phyloP scores from a whole-genome alignment of 192 early-diverging fungal genomes.

The Funneliformis geosporum region DNA sequence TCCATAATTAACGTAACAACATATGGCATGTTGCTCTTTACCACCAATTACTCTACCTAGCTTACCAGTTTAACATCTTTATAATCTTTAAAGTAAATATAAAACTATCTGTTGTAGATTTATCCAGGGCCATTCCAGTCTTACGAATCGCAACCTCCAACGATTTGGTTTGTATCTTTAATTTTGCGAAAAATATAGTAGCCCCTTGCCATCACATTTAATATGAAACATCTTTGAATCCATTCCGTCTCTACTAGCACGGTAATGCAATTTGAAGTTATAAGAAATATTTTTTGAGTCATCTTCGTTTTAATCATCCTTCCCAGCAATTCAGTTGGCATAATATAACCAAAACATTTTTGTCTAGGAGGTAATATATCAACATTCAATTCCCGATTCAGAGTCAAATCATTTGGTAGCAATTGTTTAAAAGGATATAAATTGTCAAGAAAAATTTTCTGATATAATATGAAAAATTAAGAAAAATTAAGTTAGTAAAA shows the following conservation, averaged over 20 bases:
- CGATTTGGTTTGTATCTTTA: too few relatives aligned
- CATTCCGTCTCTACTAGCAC: neutral
- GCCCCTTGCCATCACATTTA: neutral
- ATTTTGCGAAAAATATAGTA: too few relatives aligned
- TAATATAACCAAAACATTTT: neutral
- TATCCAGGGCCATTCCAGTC: neutral
- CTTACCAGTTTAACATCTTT: neutral
- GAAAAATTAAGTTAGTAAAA: too few relatives aligned
- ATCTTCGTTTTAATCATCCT: neutral
- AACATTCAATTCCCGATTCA: neutral
- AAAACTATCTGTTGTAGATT: neutral
- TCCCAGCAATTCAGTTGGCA: neutral
- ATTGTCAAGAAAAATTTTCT: neutral
- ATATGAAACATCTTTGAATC: neutral
- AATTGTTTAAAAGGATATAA: neutral
- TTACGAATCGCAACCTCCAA: neutral
- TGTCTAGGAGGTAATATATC: neutral
- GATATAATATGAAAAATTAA: neutral
- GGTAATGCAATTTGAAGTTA: neutral
- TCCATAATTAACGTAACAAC: neutral
- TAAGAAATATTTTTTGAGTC: neutral
- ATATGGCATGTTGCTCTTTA: neutral
- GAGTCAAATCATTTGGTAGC: neutral
- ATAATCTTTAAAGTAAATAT: neutral
- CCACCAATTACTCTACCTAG: neutral